Percentiles rank a stretch among this genome's conserved stretches.
Conservation (phyloP, 2,329 filamentous ascomycete species). For the Alternaria atra region DNA sequence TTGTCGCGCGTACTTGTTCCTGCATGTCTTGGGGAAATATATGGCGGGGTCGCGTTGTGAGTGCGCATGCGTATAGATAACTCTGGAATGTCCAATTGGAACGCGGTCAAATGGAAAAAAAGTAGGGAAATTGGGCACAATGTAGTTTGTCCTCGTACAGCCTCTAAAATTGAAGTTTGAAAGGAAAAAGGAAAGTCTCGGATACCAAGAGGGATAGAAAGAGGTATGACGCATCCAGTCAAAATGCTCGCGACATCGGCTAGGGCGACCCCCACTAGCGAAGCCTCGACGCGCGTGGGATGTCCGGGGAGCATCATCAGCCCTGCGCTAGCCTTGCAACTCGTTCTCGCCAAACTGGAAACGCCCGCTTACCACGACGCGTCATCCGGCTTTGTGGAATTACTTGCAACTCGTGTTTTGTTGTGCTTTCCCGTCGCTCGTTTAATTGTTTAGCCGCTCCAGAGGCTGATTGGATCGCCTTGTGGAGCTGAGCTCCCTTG, state of each 20-base stretch:
- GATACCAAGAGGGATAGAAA: conserved; percentile 5
- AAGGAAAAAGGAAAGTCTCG: background rate
- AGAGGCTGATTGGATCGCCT: background rate
- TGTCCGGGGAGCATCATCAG: conserved; percentile 21
- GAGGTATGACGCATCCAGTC: conserved; percentile 30
- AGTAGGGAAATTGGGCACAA: background rate
- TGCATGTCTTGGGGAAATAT: conserved; percentile 15
- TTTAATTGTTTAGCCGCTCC: background rate
- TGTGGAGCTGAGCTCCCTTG: background rate
- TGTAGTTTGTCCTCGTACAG: background rate
- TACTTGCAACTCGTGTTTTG: background rate
- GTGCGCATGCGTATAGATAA: conserved; percentile 13
- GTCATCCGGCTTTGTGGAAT: conserved; percentile 15
- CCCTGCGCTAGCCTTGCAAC: conserved; percentile 29
- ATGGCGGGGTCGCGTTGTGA: conserved; percentile 23
- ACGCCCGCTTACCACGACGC: conserved; percentile 22
- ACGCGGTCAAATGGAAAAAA: background rate
- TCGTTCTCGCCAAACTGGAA: conserved; percentile 2
- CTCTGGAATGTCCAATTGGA: conserved; percentile 8
- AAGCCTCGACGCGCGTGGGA: conserved; percentile 16
- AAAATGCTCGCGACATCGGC: conserved; percentile 44
- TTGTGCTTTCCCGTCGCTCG: conserved; percentile 15
- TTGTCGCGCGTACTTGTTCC: conserved; percentile 35
- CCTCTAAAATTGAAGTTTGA: background rate
- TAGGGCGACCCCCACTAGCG: conserved; percentile 28